Evolutionary conservation across 140 eudicot genomes (phyloP), one percentile per base, ranked within the genome.

Genomic region (Ambrosia hybrid): DNA sequence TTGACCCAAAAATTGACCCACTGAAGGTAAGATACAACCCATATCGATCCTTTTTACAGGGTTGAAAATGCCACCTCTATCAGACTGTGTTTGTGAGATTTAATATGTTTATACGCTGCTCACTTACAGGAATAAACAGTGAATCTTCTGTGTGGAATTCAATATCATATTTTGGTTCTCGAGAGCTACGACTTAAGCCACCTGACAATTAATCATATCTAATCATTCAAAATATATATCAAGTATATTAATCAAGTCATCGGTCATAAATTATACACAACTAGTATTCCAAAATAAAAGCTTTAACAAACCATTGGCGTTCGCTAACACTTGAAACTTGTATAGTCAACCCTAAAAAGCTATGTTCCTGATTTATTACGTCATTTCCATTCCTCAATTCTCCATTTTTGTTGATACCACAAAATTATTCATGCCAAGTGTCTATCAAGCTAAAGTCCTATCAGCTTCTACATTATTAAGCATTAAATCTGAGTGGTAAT

Each of bases 151-250:
- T 58, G 77, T 90, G 97, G 75, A 90, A 90, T 51, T 94, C 96
- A 77, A 94, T 90, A 71, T 76, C 87, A 68, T 84, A 94, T 63
- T 94, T 90, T 34, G 99, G 99, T 73, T 94, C 99, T 4, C 83
- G 88, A 45, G 96, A 90, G 80, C 91, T 86, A 52, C 87, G 90
- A 76, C 90, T 76, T 60, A 86, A 84, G 57, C 88, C 86, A 75
- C 92, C 99, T 90, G 80, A 60, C 17, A 38, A 38, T 67, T 72
- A 73, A 68, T 72, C 46, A 21, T 21, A 1, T 51, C 39, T 30
- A 53, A 33, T 56, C 36, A 30, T 64, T 58, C n/a, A 67, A 26
- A 46, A 12, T 26, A 41, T 6, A 41, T 16, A 46, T 46, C 58
- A 46, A 48, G 43, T 12, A 5, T 0, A 6, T 48, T 26, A 21